These are phyloP conservation scores for Gynochthodes officinalis DNA, from an alignment of 257 asterid species.

Conservation along the genomic window DNA sequence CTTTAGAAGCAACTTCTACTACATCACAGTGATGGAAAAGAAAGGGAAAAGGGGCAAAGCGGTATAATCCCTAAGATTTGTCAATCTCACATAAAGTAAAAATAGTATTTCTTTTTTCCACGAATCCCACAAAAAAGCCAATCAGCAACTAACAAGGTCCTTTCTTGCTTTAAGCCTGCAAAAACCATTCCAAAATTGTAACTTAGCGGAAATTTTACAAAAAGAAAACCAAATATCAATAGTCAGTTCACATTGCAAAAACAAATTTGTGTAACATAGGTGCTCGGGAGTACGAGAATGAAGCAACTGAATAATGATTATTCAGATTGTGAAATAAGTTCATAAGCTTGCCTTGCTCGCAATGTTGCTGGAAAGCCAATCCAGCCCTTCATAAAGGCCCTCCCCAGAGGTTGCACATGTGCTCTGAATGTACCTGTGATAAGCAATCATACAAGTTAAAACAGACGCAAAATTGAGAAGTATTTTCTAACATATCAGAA, in stretches of 20 bases:
- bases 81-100: slow-evolving; percentile 9
- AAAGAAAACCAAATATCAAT: background rate
- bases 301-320: background rate
- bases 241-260: background rate
- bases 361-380: slow-evolving; percentile 40
- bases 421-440: slow-evolving; percentile 34
- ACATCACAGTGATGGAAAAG: background rate
- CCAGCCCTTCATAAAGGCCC: slow-evolving; percentile 39
- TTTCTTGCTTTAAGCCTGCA: slow-evolving; percentile 26
- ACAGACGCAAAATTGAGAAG: no score
- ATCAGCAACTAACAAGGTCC: slow-evolving; percentile 1
- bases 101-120: background rate
- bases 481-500: background rate
- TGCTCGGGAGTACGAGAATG: background rate
- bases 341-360: slow-evolving; percentile 29
- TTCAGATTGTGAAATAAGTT: background rate
- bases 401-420: slow-evolving; percentile 38
- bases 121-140: slow-evolving; percentile 17
- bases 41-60: background rate
- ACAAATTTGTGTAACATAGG: background rate
- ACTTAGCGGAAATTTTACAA: background rate
- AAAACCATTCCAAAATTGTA: background rate
- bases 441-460: background rate
- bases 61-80: background rate
- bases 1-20: slow-evolving; percentile 12